phyloP scores from a whole-genome alignment of 306 rosid species.

The Medicago arabica region DNA sequence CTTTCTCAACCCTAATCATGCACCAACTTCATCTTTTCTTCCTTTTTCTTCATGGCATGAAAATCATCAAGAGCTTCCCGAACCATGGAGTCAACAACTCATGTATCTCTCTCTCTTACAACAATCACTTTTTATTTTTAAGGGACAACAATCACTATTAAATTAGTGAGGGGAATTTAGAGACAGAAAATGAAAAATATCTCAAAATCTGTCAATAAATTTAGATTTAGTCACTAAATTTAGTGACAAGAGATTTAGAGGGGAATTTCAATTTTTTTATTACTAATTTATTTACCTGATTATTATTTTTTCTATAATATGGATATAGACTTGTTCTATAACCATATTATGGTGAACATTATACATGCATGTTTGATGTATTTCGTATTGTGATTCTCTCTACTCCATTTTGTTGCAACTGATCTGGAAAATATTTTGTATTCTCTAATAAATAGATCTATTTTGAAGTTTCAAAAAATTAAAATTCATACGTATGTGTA shows the following conservation, averaged over 20 bases:
- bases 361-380: neutral
- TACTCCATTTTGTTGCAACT: too few relatives aligned
- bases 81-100: slow-evolving; percentile 93
- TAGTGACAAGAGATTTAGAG: neutral
- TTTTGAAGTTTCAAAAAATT: neutral
- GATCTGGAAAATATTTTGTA: neutral
- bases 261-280: neutral
- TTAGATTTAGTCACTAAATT: neutral
- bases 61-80: slow-evolving; percentile 77
- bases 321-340: neutral
- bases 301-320: neutral
- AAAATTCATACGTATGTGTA: neutral
- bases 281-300: neutral
- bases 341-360: neutral
- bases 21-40: slow-evolving; percentile 54
- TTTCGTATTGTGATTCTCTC: too few relatives aligned
- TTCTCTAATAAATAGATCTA: neutral
- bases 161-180: neutral
- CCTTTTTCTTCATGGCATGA: slow-evolving; percentile 68
- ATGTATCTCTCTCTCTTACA: slow-evolving; percentile 47
- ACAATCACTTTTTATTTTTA: too few relatives aligned
- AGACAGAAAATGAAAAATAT: neutral
- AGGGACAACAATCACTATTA: neutral
- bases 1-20: slow-evolving; percentile 48
- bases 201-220: neutral